Conservation (phyloP, 805 yeast species). For the Clavispora phyllophila region DNA sequence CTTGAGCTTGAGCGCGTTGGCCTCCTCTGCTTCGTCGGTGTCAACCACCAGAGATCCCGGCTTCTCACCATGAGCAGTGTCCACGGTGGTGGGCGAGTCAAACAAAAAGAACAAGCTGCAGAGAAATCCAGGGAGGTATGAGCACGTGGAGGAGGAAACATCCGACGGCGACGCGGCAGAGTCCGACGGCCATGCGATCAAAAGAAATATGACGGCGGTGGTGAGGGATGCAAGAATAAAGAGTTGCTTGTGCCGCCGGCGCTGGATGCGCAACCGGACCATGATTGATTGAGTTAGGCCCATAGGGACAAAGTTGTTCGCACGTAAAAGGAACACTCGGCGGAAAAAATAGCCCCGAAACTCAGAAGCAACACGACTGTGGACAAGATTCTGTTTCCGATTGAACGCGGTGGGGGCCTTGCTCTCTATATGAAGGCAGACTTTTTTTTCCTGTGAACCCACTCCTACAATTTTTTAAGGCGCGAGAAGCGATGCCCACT, state of each 20-base stretch:
- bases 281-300: conserved; percentile 6
- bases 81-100: background rate
- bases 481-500: no score
- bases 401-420: background rate
- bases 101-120: conserved; percentile 3
- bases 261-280: conserved; percentile 12
- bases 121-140: conserved; percentile 9
- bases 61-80: background rate
- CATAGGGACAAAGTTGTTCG: conserved; percentile 1
- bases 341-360: background rate
- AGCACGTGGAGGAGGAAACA: conserved; percentile 1
- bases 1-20: conserved; percentile 10
- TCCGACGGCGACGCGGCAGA: background rate
- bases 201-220: conserved; percentile 4
- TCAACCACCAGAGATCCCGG: background rate
- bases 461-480: no score
- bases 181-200: conserved; percentile 6
- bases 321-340: background rate
- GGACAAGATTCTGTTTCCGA: background rate
- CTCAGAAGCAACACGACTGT: background rate
- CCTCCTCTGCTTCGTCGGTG: background rate
- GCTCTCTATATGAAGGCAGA: no score
- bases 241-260: conserved; percentile 10
- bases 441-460: no score
- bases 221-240: conserved; percentile 3